Evolutionary conservation across 176 grass and related monocot genomes (phyloP).

Genomic region (Aegilops bicornis): DNA sequence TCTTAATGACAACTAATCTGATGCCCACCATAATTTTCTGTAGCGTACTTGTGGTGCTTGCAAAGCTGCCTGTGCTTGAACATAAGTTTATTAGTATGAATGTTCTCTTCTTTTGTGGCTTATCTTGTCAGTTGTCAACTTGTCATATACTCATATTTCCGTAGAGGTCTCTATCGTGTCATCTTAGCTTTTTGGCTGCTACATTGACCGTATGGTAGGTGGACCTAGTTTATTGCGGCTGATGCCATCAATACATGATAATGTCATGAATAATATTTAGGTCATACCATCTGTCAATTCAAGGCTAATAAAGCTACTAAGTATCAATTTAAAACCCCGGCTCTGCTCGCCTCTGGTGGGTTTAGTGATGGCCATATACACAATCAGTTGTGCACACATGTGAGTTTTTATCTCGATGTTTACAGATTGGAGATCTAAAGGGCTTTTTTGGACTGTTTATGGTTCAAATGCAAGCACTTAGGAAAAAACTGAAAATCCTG

Average conservation of each 20-base stretch:
- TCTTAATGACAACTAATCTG: neutral
- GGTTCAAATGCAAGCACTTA: constrained; percentile 84
- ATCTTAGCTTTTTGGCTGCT: constrained; percentile 10
- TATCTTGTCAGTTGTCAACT: constrained; percentile 12
- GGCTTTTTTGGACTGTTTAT: constrained; percentile 89
- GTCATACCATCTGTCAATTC: neutral
- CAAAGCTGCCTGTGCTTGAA: neutral
- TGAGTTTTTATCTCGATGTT: neutral
- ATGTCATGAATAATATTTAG: neutral
- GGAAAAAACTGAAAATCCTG: constrained; percentile 71
- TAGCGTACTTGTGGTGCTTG: neutral
- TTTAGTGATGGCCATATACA: neutral
- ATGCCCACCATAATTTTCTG: neutral
- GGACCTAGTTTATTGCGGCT: neutral
- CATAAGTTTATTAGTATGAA: neutral
- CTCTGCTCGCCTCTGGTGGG: neutral
- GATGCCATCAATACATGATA: neutral
- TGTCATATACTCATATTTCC: neutral
- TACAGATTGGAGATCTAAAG: constrained; percentile 90
- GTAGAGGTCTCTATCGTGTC: neutral
- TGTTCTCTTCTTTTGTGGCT: neutral
- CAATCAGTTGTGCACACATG: neutral
- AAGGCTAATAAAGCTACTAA: neutral
- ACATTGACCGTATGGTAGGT: neutral
- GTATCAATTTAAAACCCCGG: neutral